phyloP scores from a whole-genome alignment of 129 eudicot species.

The Erigeron canadensis region DNA sequence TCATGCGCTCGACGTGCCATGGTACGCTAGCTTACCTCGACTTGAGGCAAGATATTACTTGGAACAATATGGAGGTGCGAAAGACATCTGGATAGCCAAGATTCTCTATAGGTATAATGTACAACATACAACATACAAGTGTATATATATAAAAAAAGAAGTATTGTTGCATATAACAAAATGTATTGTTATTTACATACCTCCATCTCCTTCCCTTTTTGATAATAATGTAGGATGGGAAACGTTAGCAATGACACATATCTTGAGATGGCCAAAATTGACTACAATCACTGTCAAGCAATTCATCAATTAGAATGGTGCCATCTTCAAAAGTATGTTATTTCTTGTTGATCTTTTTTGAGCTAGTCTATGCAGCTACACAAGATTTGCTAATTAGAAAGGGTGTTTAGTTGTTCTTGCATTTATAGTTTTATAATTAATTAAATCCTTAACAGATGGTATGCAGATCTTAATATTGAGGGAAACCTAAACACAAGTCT shows the following conservation, averaged over 20 bases:
- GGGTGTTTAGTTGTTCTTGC: background rate
- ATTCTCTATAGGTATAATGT: conserved; percentile 35
- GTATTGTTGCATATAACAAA: too few relatives aligned
- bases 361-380: too few relatives aligned
- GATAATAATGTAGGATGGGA: background rate
- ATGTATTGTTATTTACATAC: background rate
- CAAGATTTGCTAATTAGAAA: too few relatives aligned
- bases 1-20: conserved; percentile 40
- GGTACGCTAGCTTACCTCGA: conserved; percentile 50
- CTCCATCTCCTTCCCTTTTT: background rate
- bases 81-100: conserved; percentile 56
- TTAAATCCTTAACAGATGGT: conserved; percentile 5
- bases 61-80: conserved; percentile 47
- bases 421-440: background rate
- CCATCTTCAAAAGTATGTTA: background rate
- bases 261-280: background rate
- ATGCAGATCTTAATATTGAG: background rate
- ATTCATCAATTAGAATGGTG: background rate
- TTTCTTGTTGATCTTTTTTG: background rate
- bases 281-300: background rate
- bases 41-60: conserved; percentile 44
- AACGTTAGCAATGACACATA: background rate
- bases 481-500: background rate
- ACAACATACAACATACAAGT: too few relatives aligned
- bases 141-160: too few relatives aligned